phyloP scores from a whole-genome alignment of 768 basidiomycete species.

The Cubamyces lactineus region DNA sequence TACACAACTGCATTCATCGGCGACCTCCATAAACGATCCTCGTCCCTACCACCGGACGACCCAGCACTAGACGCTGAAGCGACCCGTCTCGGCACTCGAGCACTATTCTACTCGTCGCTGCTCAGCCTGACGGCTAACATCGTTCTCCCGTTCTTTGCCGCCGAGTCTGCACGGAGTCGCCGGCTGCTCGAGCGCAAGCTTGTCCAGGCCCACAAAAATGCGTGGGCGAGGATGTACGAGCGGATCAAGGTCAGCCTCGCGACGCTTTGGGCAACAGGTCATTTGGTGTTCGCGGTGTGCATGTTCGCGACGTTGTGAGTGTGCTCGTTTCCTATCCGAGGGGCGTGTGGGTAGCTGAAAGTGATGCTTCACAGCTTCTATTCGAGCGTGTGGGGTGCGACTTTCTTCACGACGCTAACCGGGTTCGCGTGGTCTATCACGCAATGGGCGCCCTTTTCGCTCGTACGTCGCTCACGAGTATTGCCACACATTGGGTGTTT shows the following conservation, averaged over 20 bases:
- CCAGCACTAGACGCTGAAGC: conserved; percentile 59
- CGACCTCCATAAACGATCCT: conserved; percentile 71
- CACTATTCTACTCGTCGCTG: conserved; percentile 77
- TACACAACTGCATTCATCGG: conserved; percentile 88
- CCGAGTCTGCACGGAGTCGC: conserved; percentile 27
- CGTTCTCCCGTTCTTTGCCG: conserved; percentile 67
- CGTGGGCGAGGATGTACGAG: conserved; percentile 35
- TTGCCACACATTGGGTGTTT: too few species aligned
- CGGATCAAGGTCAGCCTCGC: conserved; percentile 62
- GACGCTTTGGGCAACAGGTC: conserved; percentile 78
- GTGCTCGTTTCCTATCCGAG: not conserved
- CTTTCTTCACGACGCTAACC: conserved; percentile 71
- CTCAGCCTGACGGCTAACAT: conserved; percentile 71
- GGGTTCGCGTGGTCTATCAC: conserved; percentile 94
- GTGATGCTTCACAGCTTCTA: conserved; percentile 56
- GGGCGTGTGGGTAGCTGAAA: not conserved
- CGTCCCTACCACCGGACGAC: conserved; percentile 35
- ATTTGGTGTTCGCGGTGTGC: conserved; percentile 70
- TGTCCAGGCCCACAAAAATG: conserved; percentile 9
- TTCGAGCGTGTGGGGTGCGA: conserved; percentile 69
- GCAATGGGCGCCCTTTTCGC: conserved; percentile 91
- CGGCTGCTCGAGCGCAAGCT: conserved; percentile 24
- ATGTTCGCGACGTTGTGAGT: conserved; percentile 88
- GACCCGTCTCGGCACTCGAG: conserved; percentile 82
- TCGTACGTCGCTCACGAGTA: conserved; percentile 62